Evolutionary conservation across 1,284 basidiomycete species (phyloP), one percentile per base, ranked within the genome.

Genomic region (Fistulina hepatica): DNA sequence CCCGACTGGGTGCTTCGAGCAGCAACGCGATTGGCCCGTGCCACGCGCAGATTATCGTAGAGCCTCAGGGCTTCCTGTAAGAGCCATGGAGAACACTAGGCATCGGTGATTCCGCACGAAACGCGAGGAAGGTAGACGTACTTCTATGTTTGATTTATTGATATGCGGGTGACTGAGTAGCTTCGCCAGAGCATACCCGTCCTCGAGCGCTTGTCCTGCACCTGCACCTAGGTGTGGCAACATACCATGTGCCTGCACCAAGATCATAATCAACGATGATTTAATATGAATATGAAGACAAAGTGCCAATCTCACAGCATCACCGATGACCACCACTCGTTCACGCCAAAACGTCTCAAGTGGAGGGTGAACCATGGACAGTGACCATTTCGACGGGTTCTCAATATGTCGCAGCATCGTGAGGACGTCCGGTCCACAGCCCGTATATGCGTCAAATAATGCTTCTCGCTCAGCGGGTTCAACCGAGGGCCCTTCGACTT

Each of bases 381-480:
- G 28, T 16, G 28, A 13, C 28, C 28, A 31, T 31, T 19, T 8
- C 28, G 28, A 9, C 13, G 19, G 9, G 3, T n/a, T 59, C 26
- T 65, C 59, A 40, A 76, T 58, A 45, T 68, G 65, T 15, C 58
- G 53, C 2, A 73, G 48, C 7, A 79, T 58, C 2, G 52, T 57
- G 32, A 47, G 49, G 6, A 62, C 63, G 34, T 76, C 69, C 5
- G 54, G 52, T 1, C 71, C 71, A 61, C 69, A 76, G 5, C 61
- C 74, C 10, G 50, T 49, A 45, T 62, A 79, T 23, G 60, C 56
- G 12, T 59, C 52, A 19, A 71, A 43, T 15, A 79, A 50, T 40
- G 71, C 71, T 34, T 66, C 52, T 32, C 61, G 47, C 1, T 64
- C 42, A 2, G 61, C 65, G 5, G 56, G 47, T 27, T 65, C 53